Evolutionary conservation across 371 early-diverging fungal species (phyloP), one percentile per base, ranked within the genome.

Genomic region (Actinomortierella ambigua): DNA sequence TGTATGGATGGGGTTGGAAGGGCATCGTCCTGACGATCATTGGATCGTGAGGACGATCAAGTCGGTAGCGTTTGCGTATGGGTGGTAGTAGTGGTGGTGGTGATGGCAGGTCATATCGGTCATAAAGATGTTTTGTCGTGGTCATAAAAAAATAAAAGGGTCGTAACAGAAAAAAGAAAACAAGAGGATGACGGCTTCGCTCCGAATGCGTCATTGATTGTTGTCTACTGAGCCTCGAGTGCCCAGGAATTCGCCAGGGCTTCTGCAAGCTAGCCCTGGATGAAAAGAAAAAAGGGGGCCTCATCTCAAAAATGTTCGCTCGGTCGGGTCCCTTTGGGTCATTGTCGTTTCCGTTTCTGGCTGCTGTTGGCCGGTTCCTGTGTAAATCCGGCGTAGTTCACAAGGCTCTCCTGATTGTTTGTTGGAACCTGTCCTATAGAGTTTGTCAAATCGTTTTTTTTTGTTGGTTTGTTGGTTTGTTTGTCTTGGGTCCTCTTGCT

Each of bases 131-230:
- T n/a, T 17, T 51, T 51, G 51, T 34, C 28, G 34, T 39, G 17
- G 41, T 43, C 44, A 44, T 55, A 26, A 13, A 41, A 28, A 53
- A 27, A 53, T 24, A 39, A 34, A 55, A 3, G n/a, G 26, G 44
- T 53, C 53, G 7, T 41, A 22, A 48, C 48, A 48, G 44, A 14
- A 40, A 55, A 55, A 55, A 13, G 41, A 22, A 53, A 53, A 41
- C 47, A 15, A 23, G 52, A 15, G 13, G 34, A 28, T 28, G 23
- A 28, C 22, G 43, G 53, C 44, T 39, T 50, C 39, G 18, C 8
- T 17, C 17, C 11, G 29, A 29, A 48, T 57, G 34, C 3, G n/a
- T 27, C 40, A 24, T 7, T 22, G 27, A 14, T 28, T 55, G 17
- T 49, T 46, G 23, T 22, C 1, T 43, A n/a, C n/a, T 57, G 40